phyloP scores from a whole-genome alignment of 192 early-diverging fungal species.

The Haplosporangium gracile region DNA sequence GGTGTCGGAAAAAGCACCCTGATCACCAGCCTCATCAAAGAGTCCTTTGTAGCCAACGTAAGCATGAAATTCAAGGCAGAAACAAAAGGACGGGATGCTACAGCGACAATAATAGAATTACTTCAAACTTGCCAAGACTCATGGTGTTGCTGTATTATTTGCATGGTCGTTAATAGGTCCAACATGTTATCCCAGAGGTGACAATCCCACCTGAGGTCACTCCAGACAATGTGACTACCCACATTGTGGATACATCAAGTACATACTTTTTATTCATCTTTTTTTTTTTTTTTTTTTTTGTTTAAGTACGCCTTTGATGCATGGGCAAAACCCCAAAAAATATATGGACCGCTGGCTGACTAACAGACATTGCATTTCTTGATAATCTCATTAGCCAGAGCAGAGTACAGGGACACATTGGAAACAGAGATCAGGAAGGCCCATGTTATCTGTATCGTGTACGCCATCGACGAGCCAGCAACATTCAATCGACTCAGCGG shows the following conservation, averaged over 20 bases:
- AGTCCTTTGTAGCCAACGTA: conserved; percentile 95
- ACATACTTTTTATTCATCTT: neutral
- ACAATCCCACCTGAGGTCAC: conserved; percentile 99
- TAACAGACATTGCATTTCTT: neutral
- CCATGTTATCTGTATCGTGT: conserved; percentile 98
- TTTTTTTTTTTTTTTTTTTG: too few relatives aligned
- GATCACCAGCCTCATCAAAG: conserved; percentile 97
- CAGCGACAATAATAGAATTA: neutral
- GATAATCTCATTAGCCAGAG: conserved; percentile 68
- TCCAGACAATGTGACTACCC: conserved; percentile 95
- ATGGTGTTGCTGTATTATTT: neutral
- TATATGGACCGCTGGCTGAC: neutral
- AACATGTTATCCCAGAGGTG: conserved; percentile 99
- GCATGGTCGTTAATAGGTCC: conserved; percentile 71
- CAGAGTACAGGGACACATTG: conserved; percentile 90
- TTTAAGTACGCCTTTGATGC: neutral
- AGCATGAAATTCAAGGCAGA: conserved; percentile 11
- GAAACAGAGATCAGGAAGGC: conserved; percentile 96
- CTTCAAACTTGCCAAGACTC: neutral
- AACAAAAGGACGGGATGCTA: neutral
- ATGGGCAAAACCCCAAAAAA: neutral
- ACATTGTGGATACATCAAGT: conserved; percentile 98
- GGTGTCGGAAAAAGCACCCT: conserved; percentile 97
- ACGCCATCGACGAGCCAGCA: conserved; percentile 87
- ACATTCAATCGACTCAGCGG: conserved; percentile 88